phyloP scores from a whole-genome alignment of 768 basidiomycete species.

The Leucocoprinus birnbaumii region DNA sequence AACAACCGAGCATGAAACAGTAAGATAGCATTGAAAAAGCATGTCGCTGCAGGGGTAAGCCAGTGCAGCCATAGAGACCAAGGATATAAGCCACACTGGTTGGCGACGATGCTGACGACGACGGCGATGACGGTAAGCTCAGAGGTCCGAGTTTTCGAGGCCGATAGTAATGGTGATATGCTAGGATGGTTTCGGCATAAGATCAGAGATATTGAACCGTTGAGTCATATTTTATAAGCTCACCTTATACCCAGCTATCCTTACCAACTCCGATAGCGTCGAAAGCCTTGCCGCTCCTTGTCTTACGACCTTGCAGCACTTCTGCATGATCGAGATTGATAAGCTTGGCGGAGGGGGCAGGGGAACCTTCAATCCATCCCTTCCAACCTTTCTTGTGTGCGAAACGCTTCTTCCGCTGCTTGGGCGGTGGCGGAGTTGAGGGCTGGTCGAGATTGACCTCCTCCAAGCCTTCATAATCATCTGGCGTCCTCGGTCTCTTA shows the following conservation, averaged over 20 bases:
- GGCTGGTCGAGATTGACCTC: conserved; percentile 13
- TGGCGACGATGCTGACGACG: conserved; percentile 21
- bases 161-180: conserved; percentile 22
- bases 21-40: conserved; percentile 11
- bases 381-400: conserved; percentile 84
- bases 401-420: conserved; percentile 55
- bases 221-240: conserved; percentile 30
- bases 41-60: conserved; percentile 19
- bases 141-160: conserved; percentile 18
- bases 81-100: background rate
- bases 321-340: conserved; percentile 79
- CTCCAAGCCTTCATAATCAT: conserved; percentile 47
- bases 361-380: conserved; percentile 88
- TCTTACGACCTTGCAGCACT: conserved; percentile 68
- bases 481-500: conserved; percentile 75
- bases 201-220: conserved; percentile 42
- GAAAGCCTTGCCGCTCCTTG: conserved; percentile 84
- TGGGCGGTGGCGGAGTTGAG: conserved; percentile 23
- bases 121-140: conserved; percentile 15
- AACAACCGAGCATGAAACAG: conserved; percentile 15
- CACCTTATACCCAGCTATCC: conserved; percentile 69
- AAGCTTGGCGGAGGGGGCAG: conserved; percentile 73
- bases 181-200: conserved; percentile 21
- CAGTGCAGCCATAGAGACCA: conserved; percentile 13
- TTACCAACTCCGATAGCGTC: conserved; percentile 79